phyloP scores from a whole-genome alignment of 768 basidiomycete species.

The Calvatia gigantea region DNA sequence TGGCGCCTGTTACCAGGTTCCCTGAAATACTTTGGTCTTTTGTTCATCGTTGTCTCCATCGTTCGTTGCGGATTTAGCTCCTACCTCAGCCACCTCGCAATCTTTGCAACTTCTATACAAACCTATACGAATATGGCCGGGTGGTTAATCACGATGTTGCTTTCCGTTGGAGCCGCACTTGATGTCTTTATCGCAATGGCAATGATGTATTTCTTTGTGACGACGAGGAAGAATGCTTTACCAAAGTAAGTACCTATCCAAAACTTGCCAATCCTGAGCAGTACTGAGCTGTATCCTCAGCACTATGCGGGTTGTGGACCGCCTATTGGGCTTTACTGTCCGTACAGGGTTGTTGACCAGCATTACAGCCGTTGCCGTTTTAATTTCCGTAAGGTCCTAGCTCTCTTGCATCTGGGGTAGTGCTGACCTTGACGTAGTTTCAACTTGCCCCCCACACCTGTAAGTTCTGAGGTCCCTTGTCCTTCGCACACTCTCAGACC shows the following conservation, averaged over 20 bases:
- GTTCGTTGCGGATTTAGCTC: slow-evolving; percentile 26
- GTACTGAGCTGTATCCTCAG: slow-evolving; percentile 6
- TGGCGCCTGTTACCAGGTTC: slow-evolving; percentile 25
- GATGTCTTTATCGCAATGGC: slow-evolving; percentile 28
- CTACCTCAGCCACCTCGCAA: slow-evolving; percentile 21
- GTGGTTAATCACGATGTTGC: slow-evolving; percentile 30
- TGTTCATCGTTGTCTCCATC: slow-evolving; percentile 23
- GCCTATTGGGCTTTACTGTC: slow-evolving; percentile 26
- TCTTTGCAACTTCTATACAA: slow-evolving; percentile 18
- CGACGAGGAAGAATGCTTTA: slow-evolving; percentile 17
- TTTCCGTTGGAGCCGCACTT: slow-evolving; percentile 23
- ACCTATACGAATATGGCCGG: slow-evolving; percentile 20
- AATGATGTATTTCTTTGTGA: slow-evolving; percentile 28
- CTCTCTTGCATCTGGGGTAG: background rate
- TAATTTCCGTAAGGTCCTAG: slow-evolving; percentile 19
- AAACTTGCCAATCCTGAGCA: background rate
- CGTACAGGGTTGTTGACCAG: slow-evolving; percentile 27
- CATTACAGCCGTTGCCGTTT: slow-evolving; percentile 15
- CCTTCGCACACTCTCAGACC: background rate
- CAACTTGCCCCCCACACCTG: slow-evolving; percentile 19
- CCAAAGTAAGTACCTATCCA: slow-evolving; percentile 12
- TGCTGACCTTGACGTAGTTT: slow-evolving; percentile 14
- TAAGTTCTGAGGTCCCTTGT: slow-evolving; percentile 7
- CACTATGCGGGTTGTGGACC: slow-evolving; percentile 22
- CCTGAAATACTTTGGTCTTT: slow-evolving; percentile 22